Base-by-base conservation (phyloP, 768 basidiomycete species). In the Boletus insuetus region DNA sequence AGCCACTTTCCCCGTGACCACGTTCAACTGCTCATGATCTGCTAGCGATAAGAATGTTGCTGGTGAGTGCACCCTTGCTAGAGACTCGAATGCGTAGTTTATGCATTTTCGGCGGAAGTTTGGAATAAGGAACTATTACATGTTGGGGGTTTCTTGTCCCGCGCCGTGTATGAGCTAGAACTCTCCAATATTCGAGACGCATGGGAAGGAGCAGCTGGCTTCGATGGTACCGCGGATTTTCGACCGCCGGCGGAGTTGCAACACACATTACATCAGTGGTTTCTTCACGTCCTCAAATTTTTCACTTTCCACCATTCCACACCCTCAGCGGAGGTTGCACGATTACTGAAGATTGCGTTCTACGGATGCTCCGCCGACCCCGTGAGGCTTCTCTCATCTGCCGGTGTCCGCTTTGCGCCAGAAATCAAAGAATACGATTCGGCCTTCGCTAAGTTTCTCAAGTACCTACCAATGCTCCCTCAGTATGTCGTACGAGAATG, bases 61-160 rank as follows among this genome's bases (percentile, higher is more conserved):
- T n/a, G 19, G 53, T 47, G 12, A 14, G 53, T 47, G 8, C 13
- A 9, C 19, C 16, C 7, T 3, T 41, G 31, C 12, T 4, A 5
- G 13, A 4, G 6, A 6, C 13, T 17, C 41, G 10, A 12, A 34
- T 1, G 3, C 24, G 17, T 43, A 3, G 31, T 22, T 2, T 14
- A 19, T 34, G 19, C 17, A 6, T 6, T 52, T 22, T 9, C 19
- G 16, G 4, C 11, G 32, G 4, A 17, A 89, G 88, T 85, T 7
- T 95, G 93, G 94, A 98, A 98, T 64, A 83, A 79, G 60, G 95
- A 97, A 38, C 77, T 97, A 4, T 76, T 98, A 96, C n/a, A n/a
- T n/a, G n/a, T n/a, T n/a, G n/a, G n/a, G n/a, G n/a, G n/a, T n/a
- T n/a, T n/a, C n/a, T n/a, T n/a, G n/a, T n/a, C n/a, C n/a, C n/a